These are phyloP conservation scores for Aquilaria malaccensis DNA, from an alignment of 345 rosid species.

Conservation along the genomic window DNA sequence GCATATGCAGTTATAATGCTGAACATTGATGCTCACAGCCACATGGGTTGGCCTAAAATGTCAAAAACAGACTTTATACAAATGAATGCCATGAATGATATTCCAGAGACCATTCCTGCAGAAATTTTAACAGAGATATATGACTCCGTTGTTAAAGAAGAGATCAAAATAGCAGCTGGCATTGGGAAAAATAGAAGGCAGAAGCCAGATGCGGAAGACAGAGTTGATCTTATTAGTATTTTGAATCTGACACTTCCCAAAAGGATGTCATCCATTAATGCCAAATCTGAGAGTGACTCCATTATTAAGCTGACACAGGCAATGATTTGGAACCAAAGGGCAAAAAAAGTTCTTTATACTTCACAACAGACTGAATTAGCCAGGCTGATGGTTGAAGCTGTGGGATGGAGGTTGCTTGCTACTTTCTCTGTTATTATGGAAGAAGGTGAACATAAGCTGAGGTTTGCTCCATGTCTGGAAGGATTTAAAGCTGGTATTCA, in stretches of 20 bases:
- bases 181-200: constrained; percentile 52
- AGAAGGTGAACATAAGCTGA: constrained; percentile 94
- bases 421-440: constrained; percentile 98
- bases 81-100: constrained; percentile 71
- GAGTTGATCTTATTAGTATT: constrained; percentile 82
- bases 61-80: constrained; percentile 86
- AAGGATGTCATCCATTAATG: constrained; percentile 57
- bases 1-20: constrained; percentile 98
- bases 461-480: constrained; percentile 91
- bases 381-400: constrained; percentile 98
- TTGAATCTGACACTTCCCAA: constrained; percentile 88
- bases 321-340: constrained; percentile 77
- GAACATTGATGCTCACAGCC: constrained; percentile 96
- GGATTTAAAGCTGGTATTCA: constrained; percentile 98
- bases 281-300: constrained; percentile 77
- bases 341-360: constrained; percentile 73
- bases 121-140: constrained; percentile 87
- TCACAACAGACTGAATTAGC: constrained; percentile 67
- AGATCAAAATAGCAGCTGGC: constrained; percentile 71
- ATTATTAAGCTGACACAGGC: constrained; percentile 92
- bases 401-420: constrained; percentile 97
- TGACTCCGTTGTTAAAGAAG: constrained; percentile 92
- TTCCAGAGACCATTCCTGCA: constrained; percentile 74
- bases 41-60: constrained; percentile 98
- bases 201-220: constrained; percentile 83